Evolutionary conservation across 768 basidiomycete genomes (phyloP), one percentile per base, ranked within the genome.

Genomic region (Hygrophorus pudorinus): DNA sequence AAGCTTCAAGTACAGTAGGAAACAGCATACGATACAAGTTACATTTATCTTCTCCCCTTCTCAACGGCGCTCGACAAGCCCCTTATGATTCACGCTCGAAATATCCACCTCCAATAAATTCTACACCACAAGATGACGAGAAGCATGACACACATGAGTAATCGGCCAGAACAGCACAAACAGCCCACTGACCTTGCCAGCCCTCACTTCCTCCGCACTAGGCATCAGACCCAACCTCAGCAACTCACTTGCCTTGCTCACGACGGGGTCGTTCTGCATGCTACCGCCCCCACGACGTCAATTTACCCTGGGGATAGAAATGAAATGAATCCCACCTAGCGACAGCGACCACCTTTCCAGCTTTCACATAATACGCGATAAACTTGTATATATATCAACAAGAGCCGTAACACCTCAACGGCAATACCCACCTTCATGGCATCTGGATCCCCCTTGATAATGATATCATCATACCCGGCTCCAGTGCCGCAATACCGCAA

Each of bases 401-500:
- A 46, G 20, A 9, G 29, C 20, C 20, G 35, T 38, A 20, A 37
- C 24, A 44, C 20, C 24, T 24, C 24, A 7, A 24, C 24, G 4
- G 14, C 18, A 21, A 27, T 13, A 40, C 16, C 0, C 44, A 82
- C 86, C 76, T 93, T 92, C 68, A 91, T 63, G 50, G 84, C 85
- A 5, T 64, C 72, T 0, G 81, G 70, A 58, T 81, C 70, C 3
- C 91, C 91, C 45, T 81, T 76, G 53, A 93, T 75, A 55, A 81
- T 76, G 16, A 88, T 65, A 51, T 91, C 84, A 51, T 93, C 88
- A 54, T 73, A 85, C 1, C 72, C 70, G 1, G 67, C 67, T 4
- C 84, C 81, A 37, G 79, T 63, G 4, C 91, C 91, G 55, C 82
- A 79, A 64, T 93, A 96, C 40, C 91, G 74, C 34, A 96, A 65